Base-by-base conservation (phyloP, 371 early-diverging fungal species). In the Mucor circinelloides region DNA sequence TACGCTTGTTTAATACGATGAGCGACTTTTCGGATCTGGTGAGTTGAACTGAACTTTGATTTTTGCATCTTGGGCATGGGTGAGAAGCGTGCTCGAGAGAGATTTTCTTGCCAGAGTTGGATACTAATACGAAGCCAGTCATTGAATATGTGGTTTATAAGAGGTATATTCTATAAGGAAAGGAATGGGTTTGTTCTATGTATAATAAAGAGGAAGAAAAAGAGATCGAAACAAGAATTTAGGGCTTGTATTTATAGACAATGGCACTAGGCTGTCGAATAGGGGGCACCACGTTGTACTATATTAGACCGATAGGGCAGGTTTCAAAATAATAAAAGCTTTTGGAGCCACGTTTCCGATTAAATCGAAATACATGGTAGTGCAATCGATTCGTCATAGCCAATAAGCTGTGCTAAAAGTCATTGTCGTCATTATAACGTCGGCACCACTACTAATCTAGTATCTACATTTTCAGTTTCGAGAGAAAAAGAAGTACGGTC, bases 1-100 rank as follows among this genome's bases (percentile, higher is more conserved):
- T 68, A 19, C 72, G 72, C 17, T 72, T 72, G 50, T 78, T 78
- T 25, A 78, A 54, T 10, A 78, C 59, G 19, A 78, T 78, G 2
- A 74, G 54, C 31, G 75, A 75, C 30, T 74, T 78, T 61, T 78
- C 78, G 5, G 75, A 78, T 61, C 78, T 52, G 21, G 75, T 78
- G 21, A 78, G 55, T 40, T 75, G 78, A 10, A 78, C 78, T 7
- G 78, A 78, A 15, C 44, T 61, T 72, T 69, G 75, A 21, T 60
- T 64, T 69, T 78, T 76, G 40, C 76, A 75, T 25, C 71, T 67
- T 42, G 76, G 76, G 40, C 79, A 75, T 27, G 79, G 74, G 32
- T 78, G 76, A 28, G 68, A 68, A 27, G 76, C 71, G 15, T 78
- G 79, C 65, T 78, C 76, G 30, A 78, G 67, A 27, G 72, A 76